Evolutionary conservation across 2,329 filamentous ascomycete genomes (phyloP), one percentile per base, ranked within the genome.

Genomic region (Cryoendolithus antarcticus): DNA sequence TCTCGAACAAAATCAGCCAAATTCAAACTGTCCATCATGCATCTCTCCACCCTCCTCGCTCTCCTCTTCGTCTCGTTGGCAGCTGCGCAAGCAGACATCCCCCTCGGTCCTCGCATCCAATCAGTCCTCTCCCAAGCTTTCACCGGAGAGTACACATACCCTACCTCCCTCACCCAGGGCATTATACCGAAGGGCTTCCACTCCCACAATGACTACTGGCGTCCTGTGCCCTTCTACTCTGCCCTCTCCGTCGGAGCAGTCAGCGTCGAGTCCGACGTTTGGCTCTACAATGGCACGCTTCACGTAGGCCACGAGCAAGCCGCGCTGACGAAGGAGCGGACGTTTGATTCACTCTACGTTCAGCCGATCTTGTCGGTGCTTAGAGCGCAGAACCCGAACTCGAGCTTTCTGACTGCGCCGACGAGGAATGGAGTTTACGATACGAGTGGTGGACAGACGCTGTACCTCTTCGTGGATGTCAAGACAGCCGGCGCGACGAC

Each of bases 141-240:
- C 19, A 21, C 19, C 19, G 19, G 19, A 21, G 6, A 21, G 19
- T 21, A 21, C 6, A 21, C 19, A 21, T 21, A 21, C 19, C 19
- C 19, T 21, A 21, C 19, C 19, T 21, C 19, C 6, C 19, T 36
- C 7, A 63, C 53, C 1, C 57, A 59, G 34, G 61, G 58, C 34
- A 62, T 75, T n/a, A 53, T 63, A 2, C 74, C 76, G 2, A 67
- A 77, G 24, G 62, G 64, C 2, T 79, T 75, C 45, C 77, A 82
- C 54, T 79, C 74, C 1, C 78, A 83, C 53, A 82, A 83, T 49
- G 79, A 84, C 55, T 84, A 83, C 57, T 80, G 75, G 74, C 71
- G 76, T 35, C 63, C 64, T 11, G 63, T 72, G 0, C 78, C 80
- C 0, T 63, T 85, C 3, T 77, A 72, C 49, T 74, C 74, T 9